phyloP scores from a whole-genome alignment of 2,329 filamentous ascomycete genomes.

The Calonectria honghensis region DNA sequence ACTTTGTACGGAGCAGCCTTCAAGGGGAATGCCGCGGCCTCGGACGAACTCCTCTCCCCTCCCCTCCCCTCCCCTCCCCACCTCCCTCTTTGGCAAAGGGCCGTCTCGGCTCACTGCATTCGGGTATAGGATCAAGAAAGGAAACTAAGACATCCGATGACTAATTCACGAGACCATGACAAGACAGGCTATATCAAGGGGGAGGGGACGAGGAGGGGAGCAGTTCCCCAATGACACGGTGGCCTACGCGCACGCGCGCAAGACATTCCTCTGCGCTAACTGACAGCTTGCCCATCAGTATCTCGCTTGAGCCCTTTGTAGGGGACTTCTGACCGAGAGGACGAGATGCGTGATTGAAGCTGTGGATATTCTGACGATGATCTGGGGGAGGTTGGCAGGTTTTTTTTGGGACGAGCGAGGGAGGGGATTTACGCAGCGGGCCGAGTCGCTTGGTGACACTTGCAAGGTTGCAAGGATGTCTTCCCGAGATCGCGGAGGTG shows the following conservation, averaged over 20 bases:
- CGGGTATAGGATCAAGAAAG: not conserved
- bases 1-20: not conserved
- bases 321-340: not conserved
- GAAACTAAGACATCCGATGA: constrained; percentile 9
- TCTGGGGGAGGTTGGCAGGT: constrained; percentile 15
- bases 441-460: constrained; percentile 3
- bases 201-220: not conserved
- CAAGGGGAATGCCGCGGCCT: constrained; percentile 6
- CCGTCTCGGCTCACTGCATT: not conserved
- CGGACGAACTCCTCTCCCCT: not conserved
- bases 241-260: not conserved
- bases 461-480: constrained; percentile 14
- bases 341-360: not conserved
- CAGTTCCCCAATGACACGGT: not conserved
- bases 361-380: not conserved
- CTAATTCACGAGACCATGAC: constrained; percentile 2
- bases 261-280: constrained; percentile 13
- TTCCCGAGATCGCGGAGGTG: constrained; percentile 29
- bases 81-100: not conserved
- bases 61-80: no score
- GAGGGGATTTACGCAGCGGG: constrained; percentile 20
- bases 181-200: not conserved
- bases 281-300: constrained; percentile 21
- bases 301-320: constrained; percentile 25
- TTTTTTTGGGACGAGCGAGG: not conserved